Base-by-base conservation (phyloP, 495 filamentous ascomycete species). In the Beverwykella pulmonaria region DNA sequence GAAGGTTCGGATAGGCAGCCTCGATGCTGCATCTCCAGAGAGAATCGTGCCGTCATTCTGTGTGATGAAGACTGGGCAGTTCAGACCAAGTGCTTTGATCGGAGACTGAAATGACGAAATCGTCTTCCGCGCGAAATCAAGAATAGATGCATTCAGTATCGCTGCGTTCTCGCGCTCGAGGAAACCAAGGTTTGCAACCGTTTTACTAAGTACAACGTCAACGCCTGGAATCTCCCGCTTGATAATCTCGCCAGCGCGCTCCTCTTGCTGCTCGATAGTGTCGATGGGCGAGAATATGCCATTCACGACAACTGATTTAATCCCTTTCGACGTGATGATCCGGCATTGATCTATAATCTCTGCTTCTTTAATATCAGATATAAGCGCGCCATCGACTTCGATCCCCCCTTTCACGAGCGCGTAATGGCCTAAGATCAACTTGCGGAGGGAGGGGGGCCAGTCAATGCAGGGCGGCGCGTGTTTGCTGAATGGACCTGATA, bases 261-360 rank as follows among this genome's bases (percentile, higher is more conserved):
- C 75, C 67, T 86, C 83, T 70, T 86, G 82, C 32, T 67, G 67
- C 59, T 80, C 76, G 17, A 76, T 46, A 1, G 76, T 78, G 65
- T 87, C 83, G 39, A 87, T 82, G 0, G 84, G 85, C 9, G 81
- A 80, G 69, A 85, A 88, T 59, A 86, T 77, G 4, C 84, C 85
- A 25, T 80, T 82, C 17, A 87, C 72, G 0, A 86, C 84, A n/a
- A 88, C 69, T 22, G 74, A 79, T 6, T 62, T 75, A 67, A 86
- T 81, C 6, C 81, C 79, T 9, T 76, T 74, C 32, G 74, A 70
- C 27, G 74, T 75, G 44, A 85, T 81, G 30, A 78, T 69, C 0
- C 65, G 39, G 52, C 80, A 82, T 56, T 81, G 68, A 25, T 71
- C 65, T 17, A 71, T 61, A 53, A 86, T 78, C 72, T 83, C 78